Base-by-base conservation (phyloP, 768 basidiomycete species). In the Leccinum incarnatum region DNA sequence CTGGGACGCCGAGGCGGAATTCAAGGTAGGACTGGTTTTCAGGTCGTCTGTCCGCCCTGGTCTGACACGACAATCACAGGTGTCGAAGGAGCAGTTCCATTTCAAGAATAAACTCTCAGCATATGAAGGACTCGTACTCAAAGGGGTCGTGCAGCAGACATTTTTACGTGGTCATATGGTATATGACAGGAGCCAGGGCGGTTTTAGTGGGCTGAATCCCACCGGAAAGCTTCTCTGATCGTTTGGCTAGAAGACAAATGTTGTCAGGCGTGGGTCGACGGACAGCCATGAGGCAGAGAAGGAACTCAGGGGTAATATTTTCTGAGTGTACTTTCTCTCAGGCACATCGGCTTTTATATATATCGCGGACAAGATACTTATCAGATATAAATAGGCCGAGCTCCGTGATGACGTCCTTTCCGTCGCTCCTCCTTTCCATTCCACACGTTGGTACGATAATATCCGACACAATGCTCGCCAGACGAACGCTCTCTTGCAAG, bases 61-160 rank as follows among this genome's bases (percentile, higher is more conserved):
- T 30, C 60, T 65, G 58, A 65, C 49, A 40, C 19, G 9, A 47
- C 34, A 23, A 49, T 12, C 17, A 12, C 59, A 95, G 93, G 89
- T 95, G 23, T 86, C 86, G 27, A 82, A 82, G 67, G 87, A 89
- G 9, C 67, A 73, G 12, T 77, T 98, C 12, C 80, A 86, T 54
- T 98, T 96, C 81, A 97, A 93, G 79, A 98, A 98, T 76, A 95
- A 95, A 74, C 68, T 97, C 19, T 91, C 92, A 4, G 91, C 96
- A 2, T 98, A 95, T 70, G 83, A 91, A 64, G 95, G 94, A 5
- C 76, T 83, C 66, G 78, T 67, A 17, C 78, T 97, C 47, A 76
- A 65, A 15, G 96, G 96, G 0, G 76, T 76, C n/a, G 91, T 95
- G 36, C 76, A 83, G 59, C 78, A 87, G 72, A 93, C 92, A 0